Base-by-base conservation (phyloP, 805 yeast genomes). In the Blastobotrys muscicola region DNA sequence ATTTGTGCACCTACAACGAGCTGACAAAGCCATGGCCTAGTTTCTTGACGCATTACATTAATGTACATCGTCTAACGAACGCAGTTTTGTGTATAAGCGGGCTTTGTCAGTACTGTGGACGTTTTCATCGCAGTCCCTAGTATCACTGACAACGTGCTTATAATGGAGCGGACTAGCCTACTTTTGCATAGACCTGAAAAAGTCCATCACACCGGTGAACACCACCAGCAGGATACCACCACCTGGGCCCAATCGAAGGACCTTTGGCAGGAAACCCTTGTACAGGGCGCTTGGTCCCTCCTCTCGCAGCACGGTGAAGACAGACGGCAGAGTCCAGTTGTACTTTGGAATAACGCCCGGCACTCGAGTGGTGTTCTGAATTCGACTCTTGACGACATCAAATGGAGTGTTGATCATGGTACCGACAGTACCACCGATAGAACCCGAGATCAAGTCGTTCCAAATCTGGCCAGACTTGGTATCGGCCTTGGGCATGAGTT, bases 191-290 rank as follows among this genome's bases (percentile, higher is more conserved):
- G 51, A 39, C 36, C 63, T 56, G 74, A 92, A 92, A 70, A 86
- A 85, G 62, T 89, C 96, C 94, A 89, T 87, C 51, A 89, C 79
- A 16, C 86, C 72, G 36, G 96, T 86, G 74, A 87, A 92, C n/a
- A 92, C 98, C 39, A 92, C 97, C 62, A 92, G 74, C 59, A 92
- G 70, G 54, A 92, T 87, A 71, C 99, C 99, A 64, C 99, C 99
- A 60, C 99, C 99, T 48, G 99, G 98, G 39, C 97, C 98, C 53
- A 92, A 74, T 75, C 99, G 81, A 60, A 92, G 72, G 9, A 92
- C 97, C 72, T 92, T 92, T 54, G 99, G 99, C 51, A 89, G 62
- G 76, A 92, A 90, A 34, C 98, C 98, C 70, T 89, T 90, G 68
- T 89, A 90, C 46, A 92, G 74, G 6, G 97, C 96, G 39, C 68